Base-by-base conservation (phyloP, 73 alveolate genomes). In the Blepharisma japonicum region DNA sequence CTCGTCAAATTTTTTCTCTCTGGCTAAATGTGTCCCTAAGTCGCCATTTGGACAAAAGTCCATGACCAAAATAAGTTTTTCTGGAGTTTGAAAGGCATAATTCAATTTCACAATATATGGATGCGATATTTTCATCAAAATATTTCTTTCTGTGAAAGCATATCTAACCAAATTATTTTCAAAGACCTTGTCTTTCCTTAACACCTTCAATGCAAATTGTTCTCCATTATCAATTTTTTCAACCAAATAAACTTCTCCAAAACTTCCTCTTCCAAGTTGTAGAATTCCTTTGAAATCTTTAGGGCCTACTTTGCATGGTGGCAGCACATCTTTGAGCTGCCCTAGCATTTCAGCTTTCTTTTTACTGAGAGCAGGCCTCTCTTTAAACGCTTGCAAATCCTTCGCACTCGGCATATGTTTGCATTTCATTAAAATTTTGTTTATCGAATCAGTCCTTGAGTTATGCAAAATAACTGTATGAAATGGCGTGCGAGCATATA, bases 1-100 rank as follows among this genome's bases (percentile, higher is more conserved):
- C 82, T 92, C 98, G 47, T 90, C 80, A 66, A 92, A 86, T 51
- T 90, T 81, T 50, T 93, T 88, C 72, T 93, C 95, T 45, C 83
- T 83, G 55, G 91, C 89, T n/a, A 97, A 83, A 66, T 93, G 91
- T 71, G 93, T 91, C 5, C 96, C 92, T 49, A 97, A 82, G 72
- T 97, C 99, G 7, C 99, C 99, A 0, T 98, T 98, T 11, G 97
- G 96, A 82, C 98, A 94, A 87, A 92, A 97, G 49, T 95, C 98
- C 71, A 97, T 74, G 53, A 97, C 88, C 68, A 97, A 87, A 77
- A 88, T 94, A 25, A 97, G 89, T 83, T 97, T 95, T 79, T 94
- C 96, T 74, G 89, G 81, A 27, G 98, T 95, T 85, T 97, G 91
- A 87, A 97, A 97, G 6, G 99, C 95, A 71, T 90, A 92, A 18